Evolutionary conservation across 106 monocot species (phyloP).

Genomic region (Vanilla planifolia): DNA sequence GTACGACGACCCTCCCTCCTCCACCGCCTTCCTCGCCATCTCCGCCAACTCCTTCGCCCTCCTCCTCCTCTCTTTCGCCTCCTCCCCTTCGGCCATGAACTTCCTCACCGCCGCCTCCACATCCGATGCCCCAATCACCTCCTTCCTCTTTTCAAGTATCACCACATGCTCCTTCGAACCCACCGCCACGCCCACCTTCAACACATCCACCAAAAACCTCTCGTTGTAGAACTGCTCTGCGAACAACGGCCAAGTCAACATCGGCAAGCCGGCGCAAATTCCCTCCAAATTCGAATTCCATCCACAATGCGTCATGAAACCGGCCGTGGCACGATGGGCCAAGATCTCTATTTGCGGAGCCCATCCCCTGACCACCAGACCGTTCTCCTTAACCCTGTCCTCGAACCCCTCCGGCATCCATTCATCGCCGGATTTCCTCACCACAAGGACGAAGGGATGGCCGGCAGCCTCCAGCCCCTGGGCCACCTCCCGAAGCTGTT

Average conservation of each 20-base stretch:
- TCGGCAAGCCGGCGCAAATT: constrained; percentile 1
- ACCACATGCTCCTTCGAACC: background rate
- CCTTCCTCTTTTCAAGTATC: background rate
- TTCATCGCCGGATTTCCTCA: background rate
- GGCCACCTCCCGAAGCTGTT: constrained; percentile 12
- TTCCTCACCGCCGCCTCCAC: constrained; percentile 10
- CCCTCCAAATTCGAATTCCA: constrained; percentile 19
- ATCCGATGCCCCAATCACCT: background rate
- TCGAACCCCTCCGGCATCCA: constrained; percentile 2
- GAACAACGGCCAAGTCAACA: constrained; percentile 3
- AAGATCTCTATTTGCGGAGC: constrained; percentile 11
- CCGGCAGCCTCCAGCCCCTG: constrained; percentile 16
- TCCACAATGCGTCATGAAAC: constrained; percentile 13
- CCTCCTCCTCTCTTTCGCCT: constrained; percentile 13
- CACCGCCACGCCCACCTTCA: constrained; percentile 15
- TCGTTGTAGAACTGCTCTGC: constrained; percentile 12
- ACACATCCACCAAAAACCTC: constrained; percentile 14
- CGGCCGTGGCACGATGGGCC: background rate
- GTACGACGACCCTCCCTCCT: constrained; percentile 11
- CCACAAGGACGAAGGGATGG: constrained; percentile 18
- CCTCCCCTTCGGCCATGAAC: constrained; percentile 11
- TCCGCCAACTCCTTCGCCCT: constrained; percentile 14
- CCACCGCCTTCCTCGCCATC: constrained; percentile 18
- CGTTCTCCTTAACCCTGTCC: constrained; percentile 5
- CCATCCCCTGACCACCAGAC: constrained; percentile 12